Evolutionary conservation across 495 filamentous ascomycete genomes (phyloP).

Genomic region (Amorphotheca resinae): DNA sequence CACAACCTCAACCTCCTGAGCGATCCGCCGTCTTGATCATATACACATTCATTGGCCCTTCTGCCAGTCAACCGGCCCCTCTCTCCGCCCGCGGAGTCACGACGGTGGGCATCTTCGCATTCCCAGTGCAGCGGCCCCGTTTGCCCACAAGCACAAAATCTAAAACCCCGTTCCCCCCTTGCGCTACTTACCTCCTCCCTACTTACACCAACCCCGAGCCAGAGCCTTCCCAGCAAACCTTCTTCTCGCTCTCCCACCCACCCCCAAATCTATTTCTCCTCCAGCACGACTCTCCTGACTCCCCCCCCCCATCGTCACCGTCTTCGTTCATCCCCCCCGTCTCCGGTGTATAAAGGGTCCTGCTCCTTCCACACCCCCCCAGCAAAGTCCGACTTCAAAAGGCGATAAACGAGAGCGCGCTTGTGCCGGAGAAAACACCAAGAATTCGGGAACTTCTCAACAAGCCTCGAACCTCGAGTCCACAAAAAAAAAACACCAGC

Average conservation of each 20-base stretch:
- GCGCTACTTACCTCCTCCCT: background rate
- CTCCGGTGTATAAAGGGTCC: too few species aligned
- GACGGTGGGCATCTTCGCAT: too few species aligned
- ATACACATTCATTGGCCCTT: background rate
- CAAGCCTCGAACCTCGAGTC: slow-evolving; percentile 2
- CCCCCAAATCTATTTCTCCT: too few species aligned
- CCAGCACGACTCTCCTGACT: too few species aligned
- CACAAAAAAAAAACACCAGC: background rate
- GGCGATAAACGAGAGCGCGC: background rate
- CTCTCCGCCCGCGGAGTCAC: too few species aligned
- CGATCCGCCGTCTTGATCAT: too few species aligned
- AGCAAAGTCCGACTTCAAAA: too few species aligned
- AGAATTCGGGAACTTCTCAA: background rate
- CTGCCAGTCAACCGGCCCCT: too few species aligned
- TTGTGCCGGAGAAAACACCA: background rate
- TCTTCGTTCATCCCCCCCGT: too few species aligned
- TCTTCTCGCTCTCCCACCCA: slow-evolving; percentile 4
- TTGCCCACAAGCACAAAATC: background rate
- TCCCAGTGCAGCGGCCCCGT: too few species aligned
- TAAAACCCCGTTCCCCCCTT: slow-evolving; percentile 1
- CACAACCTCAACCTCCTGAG: slow-evolving; percentile 8
- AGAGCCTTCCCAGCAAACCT: background rate
- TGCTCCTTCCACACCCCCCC: too few species aligned
- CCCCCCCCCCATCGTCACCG: too few species aligned
- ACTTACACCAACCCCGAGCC: background rate